phyloP scores from a whole-genome alignment of 805 yeast species.

The Kockiozyma suomiensis region DNA sequence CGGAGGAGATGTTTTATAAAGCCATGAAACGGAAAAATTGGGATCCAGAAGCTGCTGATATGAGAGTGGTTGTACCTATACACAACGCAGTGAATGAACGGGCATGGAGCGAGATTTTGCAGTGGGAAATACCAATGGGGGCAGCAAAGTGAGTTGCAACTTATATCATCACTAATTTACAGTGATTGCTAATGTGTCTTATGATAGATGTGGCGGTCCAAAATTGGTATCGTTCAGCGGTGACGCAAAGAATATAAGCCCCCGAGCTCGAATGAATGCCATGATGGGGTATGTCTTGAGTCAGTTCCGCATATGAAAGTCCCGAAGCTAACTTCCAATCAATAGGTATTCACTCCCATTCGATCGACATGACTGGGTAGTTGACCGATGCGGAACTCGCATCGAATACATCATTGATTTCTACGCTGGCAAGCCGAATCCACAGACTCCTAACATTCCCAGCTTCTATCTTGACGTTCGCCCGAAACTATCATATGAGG shows the following conservation, averaged over 20 bases:
- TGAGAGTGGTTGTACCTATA: conserved; percentile 89
- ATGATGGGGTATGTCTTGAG: conserved; percentile 62
- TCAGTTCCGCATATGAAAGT: neutral
- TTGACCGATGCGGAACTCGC: conserved; percentile 78
- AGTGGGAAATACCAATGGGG: conserved; percentile 66
- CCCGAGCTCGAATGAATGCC: conserved; percentile 75
- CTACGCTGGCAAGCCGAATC: conserved; percentile 62
- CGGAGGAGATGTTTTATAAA: conserved; percentile 90
- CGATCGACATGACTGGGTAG: conserved; percentile 94
- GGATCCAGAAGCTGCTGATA: conserved; percentile 78
- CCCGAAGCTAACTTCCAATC: neutral
- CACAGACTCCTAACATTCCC: conserved; percentile 51
- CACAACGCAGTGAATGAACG: conserved; percentile 92
- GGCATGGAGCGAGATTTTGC: conserved; percentile 81
- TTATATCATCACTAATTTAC: neutral
- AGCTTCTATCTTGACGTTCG: conserved; percentile 84
- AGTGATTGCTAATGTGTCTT: neutral
- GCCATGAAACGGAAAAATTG: conserved; percentile 92
- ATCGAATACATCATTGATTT: conserved; percentile 94
- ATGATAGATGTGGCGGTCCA: conserved; percentile 71
- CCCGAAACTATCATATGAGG: conserved; percentile 84
- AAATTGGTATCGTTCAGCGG: conserved; percentile 86
- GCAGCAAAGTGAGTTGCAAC: conserved; percentile 44
- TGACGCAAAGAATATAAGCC: conserved; percentile 80
- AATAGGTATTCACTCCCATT: conserved; percentile 57